Percentiles rank a stretch among this genome's conserved stretches.
Conservation (phyloP, 148 eudicot species). For the Cornus kousa region DNA sequence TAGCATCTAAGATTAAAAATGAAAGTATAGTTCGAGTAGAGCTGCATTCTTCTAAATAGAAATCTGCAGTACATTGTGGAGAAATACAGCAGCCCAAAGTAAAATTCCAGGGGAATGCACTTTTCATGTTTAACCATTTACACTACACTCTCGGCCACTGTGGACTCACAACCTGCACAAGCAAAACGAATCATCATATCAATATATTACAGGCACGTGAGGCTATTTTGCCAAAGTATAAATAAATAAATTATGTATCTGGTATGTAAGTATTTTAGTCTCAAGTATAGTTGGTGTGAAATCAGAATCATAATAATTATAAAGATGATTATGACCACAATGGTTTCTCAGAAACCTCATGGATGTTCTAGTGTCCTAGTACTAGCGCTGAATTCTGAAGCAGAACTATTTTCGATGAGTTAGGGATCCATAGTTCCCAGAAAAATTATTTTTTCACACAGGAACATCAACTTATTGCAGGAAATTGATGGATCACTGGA, state of each 20-base stretch:
- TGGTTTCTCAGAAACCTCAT: neutral
- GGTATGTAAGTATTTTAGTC: neutral
- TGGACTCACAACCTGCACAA: constrained; percentile 90
- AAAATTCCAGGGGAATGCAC: neutral
- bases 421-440: neutral
- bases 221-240: neutral
- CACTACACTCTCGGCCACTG: constrained; percentile 82
- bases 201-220: neutral
- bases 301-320: neutral
- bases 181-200: neutral
- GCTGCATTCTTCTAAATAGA: neutral
- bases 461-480: too few relatives aligned
- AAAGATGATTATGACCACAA: neutral
- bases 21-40: neutral
- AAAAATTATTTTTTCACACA: too few relatives aligned
- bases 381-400: neutral
- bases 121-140: neutral
- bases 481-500: neutral
- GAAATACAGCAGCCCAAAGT: neutral
- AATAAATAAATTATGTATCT: too few relatives aligned
- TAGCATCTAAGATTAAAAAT: too few relatives aligned
- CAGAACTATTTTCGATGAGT: neutral
- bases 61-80: neutral
- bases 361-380: neutral
- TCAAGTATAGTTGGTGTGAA: neutral